Evolutionary conservation across 2,329 filamentous ascomycete genomes (phyloP).

Genomic region (Dactylonectria macrodidyma): DNA sequence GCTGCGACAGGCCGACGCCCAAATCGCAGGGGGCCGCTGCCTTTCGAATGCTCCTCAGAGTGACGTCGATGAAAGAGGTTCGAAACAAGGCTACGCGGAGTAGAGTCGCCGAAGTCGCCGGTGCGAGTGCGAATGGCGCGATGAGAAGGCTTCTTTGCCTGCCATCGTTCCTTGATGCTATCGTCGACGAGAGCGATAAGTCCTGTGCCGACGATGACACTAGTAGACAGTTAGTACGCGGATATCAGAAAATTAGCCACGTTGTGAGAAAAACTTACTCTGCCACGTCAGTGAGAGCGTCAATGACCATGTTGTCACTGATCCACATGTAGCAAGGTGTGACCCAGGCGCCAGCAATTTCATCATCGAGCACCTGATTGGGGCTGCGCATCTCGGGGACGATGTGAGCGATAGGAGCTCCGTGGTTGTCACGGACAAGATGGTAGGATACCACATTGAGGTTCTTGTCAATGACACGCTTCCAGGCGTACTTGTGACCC

Average conservation of each 20-base stretch:
- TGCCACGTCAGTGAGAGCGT: constrained; percentile 82
- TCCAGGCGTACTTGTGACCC: constrained; percentile 90
- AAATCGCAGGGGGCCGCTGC: constrained; percentile 55
- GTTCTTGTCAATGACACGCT: constrained; percentile 80
- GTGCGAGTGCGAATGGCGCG: constrained; percentile 47
- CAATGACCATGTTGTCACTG: constrained; percentile 79
- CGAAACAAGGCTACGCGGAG: constrained; percentile 54
- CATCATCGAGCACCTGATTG: constrained; percentile 79
- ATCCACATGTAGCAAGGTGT: constrained; percentile 94
- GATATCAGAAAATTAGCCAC: constrained; percentile 4
- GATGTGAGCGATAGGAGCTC: constrained; percentile 83
- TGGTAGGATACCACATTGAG: constrained; percentile 82
- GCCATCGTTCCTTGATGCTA: constrained; percentile 87
- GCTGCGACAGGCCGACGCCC: constrained; percentile 53
- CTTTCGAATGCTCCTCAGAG: constrained; percentile 53
- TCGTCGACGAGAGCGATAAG: constrained; percentile 92
- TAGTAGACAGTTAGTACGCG: constrained; percentile 57
- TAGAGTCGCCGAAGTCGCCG: constrained; percentile 41
- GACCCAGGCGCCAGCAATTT: constrained; percentile 87
- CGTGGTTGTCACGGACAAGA: constrained; percentile 76
- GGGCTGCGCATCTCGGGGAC: constrained; percentile 83
- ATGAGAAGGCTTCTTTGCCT: constrained; percentile 58
- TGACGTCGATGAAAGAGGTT: constrained; percentile 59
- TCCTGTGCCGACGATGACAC: constrained; percentile 91
- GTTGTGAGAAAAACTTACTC: constrained; percentile 73